A percentile compares a stretch with the other conserved stretches of the same genome.
These are phyloP conservation scores for Metarhizium humberi DNA, from an alignment of 2,329 filamentous ascomycete species.

Conservation along the genomic window DNA sequence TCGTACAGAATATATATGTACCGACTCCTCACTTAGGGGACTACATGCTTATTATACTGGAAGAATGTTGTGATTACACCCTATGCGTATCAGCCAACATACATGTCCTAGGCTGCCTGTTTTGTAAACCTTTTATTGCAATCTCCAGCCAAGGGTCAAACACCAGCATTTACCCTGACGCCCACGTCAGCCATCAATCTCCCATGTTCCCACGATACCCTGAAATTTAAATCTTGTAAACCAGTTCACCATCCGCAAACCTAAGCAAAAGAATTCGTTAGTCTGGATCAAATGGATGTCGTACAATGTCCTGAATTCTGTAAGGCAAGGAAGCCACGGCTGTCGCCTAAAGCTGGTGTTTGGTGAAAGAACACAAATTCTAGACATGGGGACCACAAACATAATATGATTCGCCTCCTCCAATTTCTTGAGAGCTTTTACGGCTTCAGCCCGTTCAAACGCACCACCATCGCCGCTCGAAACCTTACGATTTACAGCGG, in stretches of 20 bases:
- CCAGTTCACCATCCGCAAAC: conserved; percentile 52
- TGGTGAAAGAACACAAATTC: neutral
- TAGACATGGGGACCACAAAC: conserved; percentile 44
- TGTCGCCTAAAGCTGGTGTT: neutral
- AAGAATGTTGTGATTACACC: neutral
- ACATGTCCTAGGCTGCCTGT: too few relatives aligned
- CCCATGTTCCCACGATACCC: neutral
- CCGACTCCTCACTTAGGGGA: neutral
- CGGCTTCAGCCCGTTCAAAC: conserved; percentile 65
- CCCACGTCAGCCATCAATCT: neutral
- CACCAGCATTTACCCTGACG: neutral
- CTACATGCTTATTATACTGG: neutral
- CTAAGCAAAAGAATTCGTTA: conserved; percentile 20
- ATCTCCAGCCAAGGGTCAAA: too few relatives aligned
- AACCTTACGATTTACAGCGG: conserved; percentile 68
- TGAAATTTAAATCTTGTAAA: conserved; percentile 56
- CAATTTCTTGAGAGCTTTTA: conserved; percentile 70
- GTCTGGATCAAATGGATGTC: neutral
- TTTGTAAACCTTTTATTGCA: too few relatives aligned
- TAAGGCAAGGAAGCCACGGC: neutral
- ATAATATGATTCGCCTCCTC: conserved; percentile 84
- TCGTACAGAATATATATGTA: neutral
- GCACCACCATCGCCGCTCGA: conserved; percentile 39
- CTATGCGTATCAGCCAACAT: too few relatives aligned
- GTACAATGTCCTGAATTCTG: neutral